These are phyloP conservation scores for Dendrocalamus sinicus DNA, from an alignment of 176 grass and related monocot species.

Conservation along the genomic window DNA sequence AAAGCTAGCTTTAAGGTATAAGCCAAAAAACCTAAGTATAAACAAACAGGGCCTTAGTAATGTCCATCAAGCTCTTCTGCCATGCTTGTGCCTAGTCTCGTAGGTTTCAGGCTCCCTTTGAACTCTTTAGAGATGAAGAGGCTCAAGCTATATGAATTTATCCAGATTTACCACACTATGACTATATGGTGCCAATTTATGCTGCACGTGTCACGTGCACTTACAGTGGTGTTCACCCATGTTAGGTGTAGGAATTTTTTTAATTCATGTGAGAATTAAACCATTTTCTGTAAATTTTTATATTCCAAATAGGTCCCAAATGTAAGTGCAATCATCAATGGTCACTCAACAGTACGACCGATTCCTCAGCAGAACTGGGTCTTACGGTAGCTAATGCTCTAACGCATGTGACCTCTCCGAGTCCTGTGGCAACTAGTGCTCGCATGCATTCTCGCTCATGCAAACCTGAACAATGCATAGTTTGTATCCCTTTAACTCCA, in stretches of 20 bases:
- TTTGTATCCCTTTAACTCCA: no score
- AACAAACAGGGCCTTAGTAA: background rate
- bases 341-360: no score
- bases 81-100: background rate
- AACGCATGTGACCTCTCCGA: no score
- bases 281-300: background rate
- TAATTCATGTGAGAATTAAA: background rate
- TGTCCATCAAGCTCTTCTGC: background rate
- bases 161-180: background rate
- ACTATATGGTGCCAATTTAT: background rate
- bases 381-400: no score
- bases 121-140: background rate
- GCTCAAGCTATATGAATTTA: background rate
- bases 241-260: background rate
- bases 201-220: background rate
- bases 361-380: no score
- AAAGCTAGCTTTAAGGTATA: no score
- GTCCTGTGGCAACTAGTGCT: no score
- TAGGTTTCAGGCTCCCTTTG: background rate
- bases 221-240: background rate
- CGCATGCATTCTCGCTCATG: no score
- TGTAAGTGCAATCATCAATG: no score
- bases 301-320: no score
- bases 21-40: no score
- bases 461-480: no score